Evolutionary conservation across 192 early-diverging fungal genomes (phyloP), one percentile per base, ranked within the genome.

Genomic region (Gonapodya prolifera): DNA sequence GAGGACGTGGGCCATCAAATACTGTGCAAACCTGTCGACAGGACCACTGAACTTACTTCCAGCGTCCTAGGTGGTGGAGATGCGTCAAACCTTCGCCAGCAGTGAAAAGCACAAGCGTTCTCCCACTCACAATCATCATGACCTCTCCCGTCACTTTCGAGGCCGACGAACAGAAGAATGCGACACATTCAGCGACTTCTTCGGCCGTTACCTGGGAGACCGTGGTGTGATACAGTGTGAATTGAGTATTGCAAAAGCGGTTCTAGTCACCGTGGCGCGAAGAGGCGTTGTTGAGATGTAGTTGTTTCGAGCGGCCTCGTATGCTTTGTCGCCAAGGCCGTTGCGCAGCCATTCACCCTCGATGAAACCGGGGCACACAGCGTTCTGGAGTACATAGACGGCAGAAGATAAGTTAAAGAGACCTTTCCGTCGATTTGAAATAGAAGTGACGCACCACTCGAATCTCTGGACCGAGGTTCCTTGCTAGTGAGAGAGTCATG

Each of bases 281-380:
- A 18, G 28, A 16, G 28, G 71, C 8, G 28, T 32, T 30, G 32
- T 13, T 29, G 2, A 13, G 32, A 32, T 8, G 31, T 30, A 73
- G 31, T 30, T 73, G 71, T 73, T 32, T 73, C 31, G 16, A 16
- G 8, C 29, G 8, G 71, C 71, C 29, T 73, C 28, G 71, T 32
- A 32, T 16, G 31, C 71, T 8, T 30, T 73, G 28, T 18, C 71
- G 13, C 28, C 71, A 13, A 30, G 13, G 8, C 28, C 71, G 29
- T 30, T 32, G 8, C 71, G 45, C 8, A 61, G 32, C 71, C 71
- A 73, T 2, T 32, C 28, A 18, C 71, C 71, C 71, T 73, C 28
- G 18, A 73, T 32, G 31, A 73, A 73, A 32, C 71, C 71, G 71
- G 71, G 71, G 71, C 71, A 73, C 71, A 73, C 71, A 73, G 71